These are phyloP conservation scores for Collybia sp. DNA, from an alignment of 768 basidiomycete species.

Conservation along the genomic window DNA sequence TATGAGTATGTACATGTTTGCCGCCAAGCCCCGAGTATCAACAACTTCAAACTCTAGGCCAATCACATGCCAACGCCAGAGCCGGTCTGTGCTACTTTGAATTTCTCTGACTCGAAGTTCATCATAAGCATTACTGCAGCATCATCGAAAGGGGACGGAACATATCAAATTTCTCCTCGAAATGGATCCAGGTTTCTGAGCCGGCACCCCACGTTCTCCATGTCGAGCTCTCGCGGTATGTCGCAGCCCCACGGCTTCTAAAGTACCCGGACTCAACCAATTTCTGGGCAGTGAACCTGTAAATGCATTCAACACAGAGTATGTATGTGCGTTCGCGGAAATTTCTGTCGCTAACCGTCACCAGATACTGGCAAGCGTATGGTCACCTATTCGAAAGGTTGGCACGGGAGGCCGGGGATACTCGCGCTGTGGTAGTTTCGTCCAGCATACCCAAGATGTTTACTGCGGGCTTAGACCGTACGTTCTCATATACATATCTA, in stretches of 20 bases:
- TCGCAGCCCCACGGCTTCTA: background rate
- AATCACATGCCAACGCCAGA: no score
- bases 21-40: no score
- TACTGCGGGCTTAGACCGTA: constrained; percentile 82
- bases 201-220: constrained; percentile 39
- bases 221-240: constrained; percentile 40
- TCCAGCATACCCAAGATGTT: constrained; percentile 70
- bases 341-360: background rate
- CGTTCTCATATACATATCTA: constrained; percentile 10
- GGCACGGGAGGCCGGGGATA: constrained; percentile 35
- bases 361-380: constrained; percentile 73
- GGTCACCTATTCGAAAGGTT: constrained; percentile 57
- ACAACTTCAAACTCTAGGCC: no score
- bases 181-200: constrained; percentile 46
- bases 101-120: no score
- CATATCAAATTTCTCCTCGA: constrained; percentile 17
- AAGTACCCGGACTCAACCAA: background rate
- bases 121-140: no score
- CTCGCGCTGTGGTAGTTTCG: constrained; percentile 70
- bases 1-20: no score
- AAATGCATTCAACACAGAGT: constrained; percentile 61
- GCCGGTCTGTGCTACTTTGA: no score
- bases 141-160: no score
- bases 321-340: background rate
- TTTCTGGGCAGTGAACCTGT: constrained; percentile 46